Conservation (phyloP, 2,329 filamentous ascomycete species). For the Arthrobotrys sinensis region DNA sequence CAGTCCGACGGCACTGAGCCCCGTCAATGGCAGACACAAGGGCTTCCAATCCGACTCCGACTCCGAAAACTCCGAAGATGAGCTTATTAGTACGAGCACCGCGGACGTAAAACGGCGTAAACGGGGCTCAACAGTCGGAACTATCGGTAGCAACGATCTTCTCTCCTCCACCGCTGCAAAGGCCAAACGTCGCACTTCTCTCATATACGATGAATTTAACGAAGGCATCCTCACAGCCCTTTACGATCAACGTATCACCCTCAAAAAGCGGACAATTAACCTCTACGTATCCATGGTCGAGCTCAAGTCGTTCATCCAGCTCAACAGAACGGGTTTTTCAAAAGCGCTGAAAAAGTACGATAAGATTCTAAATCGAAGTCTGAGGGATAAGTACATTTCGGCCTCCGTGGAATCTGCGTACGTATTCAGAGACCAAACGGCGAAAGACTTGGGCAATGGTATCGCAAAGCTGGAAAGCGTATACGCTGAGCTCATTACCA, state of each 20-base stretch:
- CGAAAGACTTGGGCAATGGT: conserved; percentile 78
- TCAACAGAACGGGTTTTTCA: conserved; percentile 95
- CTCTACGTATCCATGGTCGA: conserved; percentile 94
- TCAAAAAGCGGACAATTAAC: conserved; percentile 91
- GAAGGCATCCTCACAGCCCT: conserved; percentile 80
- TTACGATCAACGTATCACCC: conserved; percentile 81
- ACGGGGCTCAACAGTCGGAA: conserved; percentile 42
- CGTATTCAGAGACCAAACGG: conserved; percentile 82
- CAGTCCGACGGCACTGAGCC: conserved; percentile 39
- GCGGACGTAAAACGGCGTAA: conserved; percentile 38
- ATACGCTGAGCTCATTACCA: conserved; percentile 86
- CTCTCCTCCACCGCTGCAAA: conserved; percentile 20
- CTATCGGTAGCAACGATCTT: conserved; percentile 53
- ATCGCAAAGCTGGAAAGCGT: conserved; percentile 82
- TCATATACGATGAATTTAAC: conserved; percentile 81
- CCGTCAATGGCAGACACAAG: conserved; percentile 30
- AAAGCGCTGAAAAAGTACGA: conserved; percentile 99
- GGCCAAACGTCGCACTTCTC: conserved; percentile 60
- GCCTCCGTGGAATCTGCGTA: conserved; percentile 82
- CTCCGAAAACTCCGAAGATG: conserved; percentile 56
- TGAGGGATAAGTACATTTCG: conserved; percentile 83
- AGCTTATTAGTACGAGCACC: conserved; percentile 43
- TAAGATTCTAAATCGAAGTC: conserved; percentile 88
- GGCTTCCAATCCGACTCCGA: conserved; percentile 56
- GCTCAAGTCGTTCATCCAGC: conserved; percentile 93